Conservation (phyloP, 148 eudicot species). For the Heliosperma pusillum region DNA sequence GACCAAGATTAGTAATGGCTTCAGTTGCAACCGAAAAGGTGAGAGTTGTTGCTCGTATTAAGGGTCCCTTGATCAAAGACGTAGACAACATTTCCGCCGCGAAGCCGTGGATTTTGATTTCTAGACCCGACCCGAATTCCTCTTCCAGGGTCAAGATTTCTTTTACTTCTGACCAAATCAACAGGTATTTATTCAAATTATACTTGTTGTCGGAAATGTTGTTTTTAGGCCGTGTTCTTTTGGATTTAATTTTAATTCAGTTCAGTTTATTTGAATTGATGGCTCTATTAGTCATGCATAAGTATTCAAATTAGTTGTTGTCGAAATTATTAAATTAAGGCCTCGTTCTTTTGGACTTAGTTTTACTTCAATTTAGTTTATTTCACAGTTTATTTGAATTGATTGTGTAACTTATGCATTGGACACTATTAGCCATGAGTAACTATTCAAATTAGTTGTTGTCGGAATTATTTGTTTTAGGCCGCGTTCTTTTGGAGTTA, state of each 20-base stretch:
- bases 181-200: constrained; percentile 31
- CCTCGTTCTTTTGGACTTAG: no score
- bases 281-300: no score
- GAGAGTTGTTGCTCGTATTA: constrained; percentile 50
- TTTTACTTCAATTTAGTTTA: not conserved
- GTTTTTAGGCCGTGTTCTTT: not conserved
- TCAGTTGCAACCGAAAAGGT: constrained; percentile 31
- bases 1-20: constrained; percentile 13
- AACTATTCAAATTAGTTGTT: no score
- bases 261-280: not conserved
- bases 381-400: not conserved
- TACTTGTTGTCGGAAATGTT: no score
- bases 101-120: constrained; percentile 45
- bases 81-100: constrained; percentile 19
- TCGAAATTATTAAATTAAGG: not conserved
- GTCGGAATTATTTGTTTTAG: not conserved
- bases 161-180: constrained; percentile 38
- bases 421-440: no score
- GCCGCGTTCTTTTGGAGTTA: not conserved
- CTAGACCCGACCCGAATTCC: constrained; percentile 31
- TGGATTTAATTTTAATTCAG: no score
- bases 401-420: no score
- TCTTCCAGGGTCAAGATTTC: constrained; percentile 40
- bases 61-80: constrained; percentile 37
- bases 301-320: no score